These are phyloP conservation scores for Microsporum ferrugineum DNA, from an alignment of 2,329 filamentous ascomycete genomes.

Conservation along the genomic window DNA sequence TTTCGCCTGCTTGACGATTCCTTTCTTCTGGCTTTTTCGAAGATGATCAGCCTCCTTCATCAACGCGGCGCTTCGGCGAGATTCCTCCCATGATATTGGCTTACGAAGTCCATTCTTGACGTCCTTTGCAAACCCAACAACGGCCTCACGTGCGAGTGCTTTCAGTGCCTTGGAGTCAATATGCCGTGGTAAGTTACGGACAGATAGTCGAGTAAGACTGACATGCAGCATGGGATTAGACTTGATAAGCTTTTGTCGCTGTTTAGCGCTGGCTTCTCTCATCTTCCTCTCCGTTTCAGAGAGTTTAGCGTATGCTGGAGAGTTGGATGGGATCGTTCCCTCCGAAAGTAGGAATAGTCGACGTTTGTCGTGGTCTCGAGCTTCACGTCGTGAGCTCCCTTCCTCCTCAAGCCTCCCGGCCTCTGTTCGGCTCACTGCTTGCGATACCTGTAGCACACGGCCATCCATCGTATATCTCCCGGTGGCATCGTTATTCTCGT, in stretches of 20 bases:
- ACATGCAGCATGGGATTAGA: conserved; percentile 81
- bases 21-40: conserved; percentile 72
- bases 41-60: conserved; percentile 70
- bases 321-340: conserved; percentile 67
- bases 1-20: conserved; percentile 84
- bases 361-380: conserved; percentile 74
- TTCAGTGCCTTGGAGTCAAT: conserved; percentile 82
- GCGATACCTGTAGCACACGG: conserved; percentile 70
- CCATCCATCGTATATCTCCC: conserved; percentile 86
- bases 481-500: conserved; percentile 67
- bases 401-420: conserved; percentile 64
- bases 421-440: conserved; percentile 73
- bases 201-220: conserved; percentile 75
- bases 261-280: conserved; percentile 73
- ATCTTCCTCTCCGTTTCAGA: conserved; percentile 72
- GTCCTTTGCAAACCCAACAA: conserved; percentile 87
- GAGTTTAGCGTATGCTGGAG: conserved; percentile 64
- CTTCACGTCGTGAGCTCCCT: conserved; percentile 50
- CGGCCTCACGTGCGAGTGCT: conserved; percentile 76
- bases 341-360: conserved; percentile 79
- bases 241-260: conserved; percentile 83
- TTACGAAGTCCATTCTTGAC: conserved; percentile 66
- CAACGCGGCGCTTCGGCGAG: conserved; percentile 63
- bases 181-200: conserved; percentile 80
- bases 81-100: conserved; percentile 81